Evolutionary conservation across 23 red algal species (phyloP), one percentile per base, ranked within the genome.

Genomic region (Gracilaria gracilis): DNA sequence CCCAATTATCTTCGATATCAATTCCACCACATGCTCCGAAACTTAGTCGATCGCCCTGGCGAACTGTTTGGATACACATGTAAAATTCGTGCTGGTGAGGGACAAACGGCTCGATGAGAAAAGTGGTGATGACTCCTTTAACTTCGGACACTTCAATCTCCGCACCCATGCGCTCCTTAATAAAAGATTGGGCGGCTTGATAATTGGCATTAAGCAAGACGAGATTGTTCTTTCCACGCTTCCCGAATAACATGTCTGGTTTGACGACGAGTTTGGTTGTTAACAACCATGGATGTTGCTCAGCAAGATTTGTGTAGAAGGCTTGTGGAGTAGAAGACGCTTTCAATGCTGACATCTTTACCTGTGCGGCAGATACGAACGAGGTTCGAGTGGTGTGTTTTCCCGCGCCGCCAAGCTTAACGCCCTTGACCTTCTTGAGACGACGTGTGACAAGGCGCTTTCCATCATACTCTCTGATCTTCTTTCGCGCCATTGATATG

Each of bases 181-280:
- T 82, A 72, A 96, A 95, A 9, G 27, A 44, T 35, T 82, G 80
- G 5, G 91, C 97, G 5, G 42, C 37, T 25, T 54, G 20, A 61
- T 93, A 87, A 86, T 95, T 77, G 16, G 87, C 92, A 71, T 96
- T 80, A 29, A 99, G 78, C 27, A 92, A 25, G 28, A 99, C 97
- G 34, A 99, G 89, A 64, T 99, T 95, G 57, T 95, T 93, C 75
- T 99, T 99, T 5, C 97, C 97, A 34, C 97, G 90, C 73, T 96
- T 96, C 0, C 97, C 97, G 57, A 99, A 99, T 17, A 99, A 57
- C 97, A 99, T 99, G 81, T 99, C 97, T 39, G 97, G 97, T 76
- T 99, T 99, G 20, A 99, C 94, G 25, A 99, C 97, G 13, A 99
- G 94, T 37, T 67, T 93, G 31, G 79, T 81, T 33, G 32, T 44